Evolutionary conservation across 306 rosid species (phyloP).

Genomic region (Purshia tridentata): DNA sequence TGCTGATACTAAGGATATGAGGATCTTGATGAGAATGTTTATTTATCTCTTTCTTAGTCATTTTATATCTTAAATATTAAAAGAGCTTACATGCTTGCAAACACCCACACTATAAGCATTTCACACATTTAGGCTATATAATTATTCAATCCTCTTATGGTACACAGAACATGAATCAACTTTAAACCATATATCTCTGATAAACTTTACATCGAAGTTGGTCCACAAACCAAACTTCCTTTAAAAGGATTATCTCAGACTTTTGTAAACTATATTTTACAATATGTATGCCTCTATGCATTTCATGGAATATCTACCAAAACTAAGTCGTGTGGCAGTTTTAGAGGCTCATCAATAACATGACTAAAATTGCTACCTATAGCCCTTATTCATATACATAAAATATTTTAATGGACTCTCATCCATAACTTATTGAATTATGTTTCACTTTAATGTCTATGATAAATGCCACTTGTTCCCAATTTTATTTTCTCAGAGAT

Average conservation of each 20-base stretch:
- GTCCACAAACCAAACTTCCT: not conserved
- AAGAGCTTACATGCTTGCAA: not conserved
- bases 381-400: not conserved
- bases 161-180: not conserved
- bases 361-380: not conserved
- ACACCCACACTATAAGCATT: not conserved
- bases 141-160: not conserved
- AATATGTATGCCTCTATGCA: no score
- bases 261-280: not conserved
- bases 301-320: not conserved
- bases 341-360: not conserved
- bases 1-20: not conserved
- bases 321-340: not conserved
- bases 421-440: not conserved
- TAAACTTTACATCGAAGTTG: not conserved
- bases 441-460: no score
- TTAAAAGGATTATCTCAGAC: not conserved
- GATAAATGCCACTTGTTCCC: not conserved
- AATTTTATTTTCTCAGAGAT: conserved; percentile 25
- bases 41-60: no score
- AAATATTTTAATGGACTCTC: not conserved
- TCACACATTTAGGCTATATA: not conserved
- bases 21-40: no score
- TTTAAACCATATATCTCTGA: not conserved
- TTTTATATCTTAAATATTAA: not conserved